A percentile compares a stretch with the other conserved stretches of the same genome.
Conservation (phyloP, 345 rosid species). For the Euphorbia peplus region DNA sequence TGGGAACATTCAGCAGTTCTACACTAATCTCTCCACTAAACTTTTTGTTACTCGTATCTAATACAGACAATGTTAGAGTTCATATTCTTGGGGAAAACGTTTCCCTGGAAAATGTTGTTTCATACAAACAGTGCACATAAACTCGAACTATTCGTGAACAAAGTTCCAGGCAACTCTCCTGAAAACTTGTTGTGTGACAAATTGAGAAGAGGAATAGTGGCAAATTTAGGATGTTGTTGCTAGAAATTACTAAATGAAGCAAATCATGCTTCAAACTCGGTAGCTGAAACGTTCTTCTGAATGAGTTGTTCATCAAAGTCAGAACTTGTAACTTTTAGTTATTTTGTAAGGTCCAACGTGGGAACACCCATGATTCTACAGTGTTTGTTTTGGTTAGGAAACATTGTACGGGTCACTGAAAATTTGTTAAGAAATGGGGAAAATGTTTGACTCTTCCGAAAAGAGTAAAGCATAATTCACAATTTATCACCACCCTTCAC, state of each 20-base stretch:
- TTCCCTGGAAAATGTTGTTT: constrained; percentile 3
- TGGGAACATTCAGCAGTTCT: background rate
- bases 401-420: too few species aligned
- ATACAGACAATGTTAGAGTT: background rate
- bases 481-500: too few species aligned
- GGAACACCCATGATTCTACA: too few species aligned
- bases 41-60: constrained; percentile 3
- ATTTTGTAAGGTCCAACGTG: constrained; percentile 8
- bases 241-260: background rate
- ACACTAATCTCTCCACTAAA: background rate
- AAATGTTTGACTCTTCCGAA: too few species aligned
- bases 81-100: background rate
- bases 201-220: constrained; percentile 1
- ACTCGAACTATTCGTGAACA: background rate
- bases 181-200: constrained; percentile 2
- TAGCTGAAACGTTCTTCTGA: constrained; percentile 1
- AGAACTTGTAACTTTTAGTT: constrained; percentile 1
- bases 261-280: background rate
- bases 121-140: background rate
- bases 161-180: background rate
- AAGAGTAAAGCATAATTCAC: too few species aligned
- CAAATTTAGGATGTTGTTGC: constrained; percentile 4
- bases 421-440: too few species aligned
- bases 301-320: constrained; percentile 14
- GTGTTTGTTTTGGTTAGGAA: too few species aligned